Base-by-base conservation (phyloP, 257 asterid species). In the Lycium barbarum region DNA sequence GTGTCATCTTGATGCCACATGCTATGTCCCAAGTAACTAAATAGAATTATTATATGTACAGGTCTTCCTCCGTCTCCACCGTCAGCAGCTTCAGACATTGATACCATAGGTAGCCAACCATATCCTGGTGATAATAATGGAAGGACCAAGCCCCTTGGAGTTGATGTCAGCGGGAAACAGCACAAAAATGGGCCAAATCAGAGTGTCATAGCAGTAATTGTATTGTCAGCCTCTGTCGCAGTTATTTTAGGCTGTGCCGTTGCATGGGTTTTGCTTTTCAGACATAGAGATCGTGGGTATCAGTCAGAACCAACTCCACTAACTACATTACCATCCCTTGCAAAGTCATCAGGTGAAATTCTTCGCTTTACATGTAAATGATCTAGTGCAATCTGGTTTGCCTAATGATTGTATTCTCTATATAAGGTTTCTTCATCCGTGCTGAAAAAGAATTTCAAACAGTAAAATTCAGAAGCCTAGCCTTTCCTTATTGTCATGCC, bases 21-120 rank as follows among this genome's bases (percentile, higher is more conserved):
- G 15, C 82, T 53, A 51, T 33, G 49, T 65, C 17, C 73, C 1
- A 47, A 47, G 18, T 86, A 49, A 36, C 49, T 82, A 43, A 26
- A 65, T 68, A 82, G 40, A 80, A 68, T 62, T 80, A 18, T 79
- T 85, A 33, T 84, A 83, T 80, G 74, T 86, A 93, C 86, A 96
- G 99, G 99, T 86, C 97, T 96, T 51, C 99, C 99, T 15, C 92
- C 93, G 7, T 90, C 99, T 85, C 98, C 98, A 18, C 98, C 98
- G 87, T 91, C 93, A 85, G 95, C 98, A 85, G 88, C 93, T 63
- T 91, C 95, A 35, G 85, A 93, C 86, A 80, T 88, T 85, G 90
- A 93, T 84, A 88, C 90, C 88, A 85, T 90, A 67, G 80, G 92
- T 57, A 90, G 93, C 70, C 92, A 90, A 59, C 98, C 98, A 3